Evolutionary conservation across 164 flowering plant species (phyloP), one percentile per base, ranked within the genome.

Genomic region (Magnolia sinica): DNA sequence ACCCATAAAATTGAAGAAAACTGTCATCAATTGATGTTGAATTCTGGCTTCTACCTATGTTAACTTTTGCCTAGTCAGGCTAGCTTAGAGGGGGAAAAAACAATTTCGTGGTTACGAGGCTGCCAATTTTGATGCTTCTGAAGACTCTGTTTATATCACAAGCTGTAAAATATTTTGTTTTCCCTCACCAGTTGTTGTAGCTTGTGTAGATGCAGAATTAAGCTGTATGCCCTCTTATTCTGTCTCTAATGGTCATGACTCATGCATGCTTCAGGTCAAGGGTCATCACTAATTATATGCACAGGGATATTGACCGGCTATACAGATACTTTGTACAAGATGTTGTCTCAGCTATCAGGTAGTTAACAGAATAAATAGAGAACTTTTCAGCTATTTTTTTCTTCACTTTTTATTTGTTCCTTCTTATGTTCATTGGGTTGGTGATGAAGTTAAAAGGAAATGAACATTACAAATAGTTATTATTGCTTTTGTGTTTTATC

Each of bases 231-330:
- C 16, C 18, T 16, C 10, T 10, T 55, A 55, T 11, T 11, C 18
- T 55, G 61, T 55, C 18, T 55, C 61, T 55, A 16, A 55, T 55
- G 13, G 61, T 55, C 18, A 11, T 55, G 16, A 55, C 13, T 55
- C 18, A 16, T 55, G 61, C 16, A 55, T 84, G 31, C 55, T 81
- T 71, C 87, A 96, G 99, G 99, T 82, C 97, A 94, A 86, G 99
- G 99, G 55, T 92, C 98, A 50, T 92, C 98, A 67, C 87, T 96
- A 67, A 88, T 96, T 71, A 89, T 96, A 70, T 96, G 99, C 73
- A 89, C 89, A 68, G 92, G 97, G 72, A 96, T 96, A 79, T 83
- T 96, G 87, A 91, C 97, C 71, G 98, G 99, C 77, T 96, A 94
- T 82, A 92, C 86, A 1, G 97, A 91, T 8, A 94, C 97, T 58